A percentile compares a stretch with the other conserved stretches of the same genome.
Evolutionary conservation across 768 basidiomycete genomes (phyloP).

Genomic region (Lactarius hengduanensis): DNA sequence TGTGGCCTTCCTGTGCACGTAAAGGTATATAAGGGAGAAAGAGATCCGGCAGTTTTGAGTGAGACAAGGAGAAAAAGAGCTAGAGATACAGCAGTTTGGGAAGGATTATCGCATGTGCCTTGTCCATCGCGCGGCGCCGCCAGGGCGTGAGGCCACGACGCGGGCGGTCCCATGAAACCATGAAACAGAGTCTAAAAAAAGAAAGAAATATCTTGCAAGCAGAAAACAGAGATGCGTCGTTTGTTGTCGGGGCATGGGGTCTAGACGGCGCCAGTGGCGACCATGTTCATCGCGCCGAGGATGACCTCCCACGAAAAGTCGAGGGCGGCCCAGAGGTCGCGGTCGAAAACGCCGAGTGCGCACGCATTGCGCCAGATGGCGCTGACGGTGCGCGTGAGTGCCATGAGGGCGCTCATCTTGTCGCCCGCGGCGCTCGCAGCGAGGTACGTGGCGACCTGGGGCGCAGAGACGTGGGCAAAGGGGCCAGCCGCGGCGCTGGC

Average conservation of each 20-base stretch:
- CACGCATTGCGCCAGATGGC: constrained; percentile 74
- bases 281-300: constrained; percentile 52
- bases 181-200: constrained; percentile 1
- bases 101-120: constrained; percentile 20
- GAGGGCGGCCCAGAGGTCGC: constrained; percentile 62
- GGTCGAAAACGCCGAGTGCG: constrained; percentile 65
- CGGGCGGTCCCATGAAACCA: constrained; percentile 11
- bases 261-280: constrained; percentile 24
- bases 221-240: not conserved
- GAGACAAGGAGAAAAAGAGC: constrained; percentile 5
- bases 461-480: constrained; percentile 30
- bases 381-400: constrained; percentile 49
- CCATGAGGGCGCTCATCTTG: constrained; percentile 45
- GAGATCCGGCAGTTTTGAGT: not conserved
- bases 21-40: not conserved
- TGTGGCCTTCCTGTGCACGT: not conserved
- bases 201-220: not conserved
- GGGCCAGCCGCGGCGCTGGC: constrained; percentile 25
- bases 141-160: constrained; percentile 23
- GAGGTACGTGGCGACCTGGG: constrained; percentile 30
- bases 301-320: constrained; percentile 68
- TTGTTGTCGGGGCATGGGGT: not conserved
- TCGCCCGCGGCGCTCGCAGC: constrained; percentile 31
- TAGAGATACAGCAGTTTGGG: constrained; percentile 25
- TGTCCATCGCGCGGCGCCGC: constrained; percentile 22